Evolutionary conservation across 75 land plant genomes (phyloP).

Genomic region (Sequoiadendron giganteum): DNA sequence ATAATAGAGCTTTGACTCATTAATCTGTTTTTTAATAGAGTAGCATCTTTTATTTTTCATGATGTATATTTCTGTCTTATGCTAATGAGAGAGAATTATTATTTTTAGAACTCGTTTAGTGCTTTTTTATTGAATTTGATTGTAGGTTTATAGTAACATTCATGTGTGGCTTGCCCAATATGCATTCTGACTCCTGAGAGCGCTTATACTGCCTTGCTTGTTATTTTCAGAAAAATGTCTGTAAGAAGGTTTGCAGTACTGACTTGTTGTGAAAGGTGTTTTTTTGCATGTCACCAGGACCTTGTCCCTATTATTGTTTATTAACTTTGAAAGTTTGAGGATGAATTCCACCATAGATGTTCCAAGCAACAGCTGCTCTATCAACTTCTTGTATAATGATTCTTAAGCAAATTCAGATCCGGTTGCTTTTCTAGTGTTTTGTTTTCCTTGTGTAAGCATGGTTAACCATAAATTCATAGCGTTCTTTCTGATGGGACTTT

Average conservation of each 20-base stretch:
- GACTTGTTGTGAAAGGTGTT: not conserved
- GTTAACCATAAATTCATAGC: no score
- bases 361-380: not conserved
- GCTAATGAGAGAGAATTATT: not conserved
- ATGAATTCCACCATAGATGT: not conserved
- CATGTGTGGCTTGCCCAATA: not conserved
- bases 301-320: not conserved
- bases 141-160: not conserved
- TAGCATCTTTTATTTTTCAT: not conserved
- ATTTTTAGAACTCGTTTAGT: not conserved
- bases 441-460: no score
- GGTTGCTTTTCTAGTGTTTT: no score
- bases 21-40: not conserved
- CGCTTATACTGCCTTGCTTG: not conserved
- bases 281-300: not conserved
- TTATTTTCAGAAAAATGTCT: not conserved
- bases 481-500: not conserved
- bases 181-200: not conserved
- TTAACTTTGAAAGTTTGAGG: not conserved
- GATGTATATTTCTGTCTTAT: not conserved
- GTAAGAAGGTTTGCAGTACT: not conserved
- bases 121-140: slow-evolving; percentile 7
- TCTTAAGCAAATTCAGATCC: not conserved
- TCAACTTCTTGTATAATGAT: no score
- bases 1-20: not conserved